phyloP scores from a whole-genome alignment of 352 stramenopile genomes.

The Pythium scleroteichum region DNA sequence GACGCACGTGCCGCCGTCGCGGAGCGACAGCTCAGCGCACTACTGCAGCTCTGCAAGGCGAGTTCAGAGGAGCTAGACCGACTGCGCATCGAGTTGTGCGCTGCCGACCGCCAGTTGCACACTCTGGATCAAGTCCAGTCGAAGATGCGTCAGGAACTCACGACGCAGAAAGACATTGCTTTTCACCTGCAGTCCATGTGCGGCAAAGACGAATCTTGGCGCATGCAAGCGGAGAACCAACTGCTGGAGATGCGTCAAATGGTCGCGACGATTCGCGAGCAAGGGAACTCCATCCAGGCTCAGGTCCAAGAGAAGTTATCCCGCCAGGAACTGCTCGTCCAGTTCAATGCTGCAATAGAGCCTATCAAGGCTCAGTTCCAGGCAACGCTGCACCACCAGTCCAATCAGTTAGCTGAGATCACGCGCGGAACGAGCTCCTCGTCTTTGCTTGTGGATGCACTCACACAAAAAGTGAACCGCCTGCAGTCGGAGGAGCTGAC shows the following conservation, averaged over 20 bases:
- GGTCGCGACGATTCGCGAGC: conserved; percentile 66
- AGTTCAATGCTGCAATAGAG: conserved; percentile 82
- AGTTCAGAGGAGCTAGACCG: conserved; percentile 76
- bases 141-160: conserved; percentile 78
- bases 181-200: conserved; percentile 82
- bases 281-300: conserved; percentile 62
- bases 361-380: conserved; percentile 80
- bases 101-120: conserved; percentile 72
- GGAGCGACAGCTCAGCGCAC: conserved; percentile 72
- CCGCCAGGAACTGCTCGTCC: conserved; percentile 65
- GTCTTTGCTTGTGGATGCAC: conserved; percentile 51
- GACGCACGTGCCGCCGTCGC: conserved; percentile 73
- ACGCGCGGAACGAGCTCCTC: conserved; percentile 59
- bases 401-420: conserved; percentile 71
- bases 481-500: conserved; percentile 51
- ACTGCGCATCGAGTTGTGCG: conserved; percentile 66
- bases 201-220: conserved; percentile 86
- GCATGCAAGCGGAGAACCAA: conserved; percentile 83
- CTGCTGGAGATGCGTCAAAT: conserved; percentile 76
- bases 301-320: conserved; percentile 77
- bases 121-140: conserved; percentile 74
- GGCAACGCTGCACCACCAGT: conserved; percentile 71
- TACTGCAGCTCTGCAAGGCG: conserved; percentile 72
- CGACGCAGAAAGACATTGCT: conserved; percentile 79
- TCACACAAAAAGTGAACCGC: conserved; percentile 70